Conservation (phyloP, 169 alveolate genomes). For the Cryptosporidium sp. region DNA sequence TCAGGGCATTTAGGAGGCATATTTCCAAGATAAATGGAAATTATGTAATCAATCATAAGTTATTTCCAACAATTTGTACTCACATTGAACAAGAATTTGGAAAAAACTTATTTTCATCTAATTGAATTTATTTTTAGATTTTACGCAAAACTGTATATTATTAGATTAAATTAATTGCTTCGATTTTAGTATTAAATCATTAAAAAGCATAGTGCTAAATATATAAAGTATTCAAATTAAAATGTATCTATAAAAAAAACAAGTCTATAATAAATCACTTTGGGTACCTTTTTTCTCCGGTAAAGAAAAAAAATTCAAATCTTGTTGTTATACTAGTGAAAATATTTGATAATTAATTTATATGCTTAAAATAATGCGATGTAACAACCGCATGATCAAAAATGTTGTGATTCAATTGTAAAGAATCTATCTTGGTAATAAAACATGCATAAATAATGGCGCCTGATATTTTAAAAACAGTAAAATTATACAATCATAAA, state of each 20-base stretch:
- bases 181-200: background rate
- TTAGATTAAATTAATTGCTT: background rate
- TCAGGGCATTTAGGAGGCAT: conserved; percentile 15
- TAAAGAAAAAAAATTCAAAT: background rate
- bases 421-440: background rate
- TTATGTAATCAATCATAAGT: background rate
- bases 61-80: conserved; percentile 34
- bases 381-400: background rate
- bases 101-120: background rate
- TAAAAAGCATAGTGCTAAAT: background rate
- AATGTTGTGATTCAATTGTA: background rate
- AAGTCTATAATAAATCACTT: background rate
- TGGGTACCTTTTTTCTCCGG: background rate
- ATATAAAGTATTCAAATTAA: background rate
- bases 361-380: background rate
- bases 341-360: background rate
- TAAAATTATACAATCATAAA: conserved; percentile 12
- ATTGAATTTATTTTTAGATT: background rate
- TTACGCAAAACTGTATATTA: background rate
- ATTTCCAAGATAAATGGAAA: conserved; percentile 9
- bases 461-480: conserved; percentile 45
- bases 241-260: background rate
- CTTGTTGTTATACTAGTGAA: background rate
- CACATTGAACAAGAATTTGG: conserved; percentile 54
- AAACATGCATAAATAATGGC: conserved; percentile 60